Base-by-base conservation (phyloP, 2,329 filamentous ascomycete species). In the Neoscytalidium dimidiatum region DNA sequence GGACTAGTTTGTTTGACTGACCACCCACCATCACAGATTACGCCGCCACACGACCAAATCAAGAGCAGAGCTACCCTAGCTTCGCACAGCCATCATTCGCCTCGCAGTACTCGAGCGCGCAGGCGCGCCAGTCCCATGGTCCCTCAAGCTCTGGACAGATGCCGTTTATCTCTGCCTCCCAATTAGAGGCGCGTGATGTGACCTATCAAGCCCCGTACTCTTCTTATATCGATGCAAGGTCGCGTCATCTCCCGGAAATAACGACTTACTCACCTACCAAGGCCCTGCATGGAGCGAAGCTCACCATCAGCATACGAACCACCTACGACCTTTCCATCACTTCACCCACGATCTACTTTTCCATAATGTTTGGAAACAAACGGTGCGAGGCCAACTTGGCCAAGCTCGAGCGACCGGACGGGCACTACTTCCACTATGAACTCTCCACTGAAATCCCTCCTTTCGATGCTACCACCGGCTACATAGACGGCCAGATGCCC, bases 351-450 rank as follows among this genome's bases (percentile, higher is more conserved):
- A 72, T 74, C 19, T 71, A 81, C 73, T 88, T 92, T 71, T 89
- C 81, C 68, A 78, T 97, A 63, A 85, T 89, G 52, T 96, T 97
- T 77, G 92, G 92, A n/a, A 84, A 85, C n/a, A 87, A 90, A 71
- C 88, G 89, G 75, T 90, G 88, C 76, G 83, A 86, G 63, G 88
- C 88, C 65, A 84, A 88, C 64, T 82, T 93, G 26, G 84, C 86
- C 51, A 89, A 89, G 73, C 74, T 82, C 80, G 81, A 79, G 80
- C 74, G 83, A 78, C 69, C 86, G 82, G 79, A 85, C 69, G 21
- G 35, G 4, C 85, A 86, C 21, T 81, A 79, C 63, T 91, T 86
- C 74, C 85, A 89, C 67, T 96, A 95, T 77, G 85, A 85, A 31
- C 83, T 96, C 70, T 87, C 86, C 51, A 87, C 88, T 44, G 88